These are phyloP conservation scores for Populus trichocarpa DNA, from an alignment of 441 rosid species.

Conservation along the genomic window DNA sequence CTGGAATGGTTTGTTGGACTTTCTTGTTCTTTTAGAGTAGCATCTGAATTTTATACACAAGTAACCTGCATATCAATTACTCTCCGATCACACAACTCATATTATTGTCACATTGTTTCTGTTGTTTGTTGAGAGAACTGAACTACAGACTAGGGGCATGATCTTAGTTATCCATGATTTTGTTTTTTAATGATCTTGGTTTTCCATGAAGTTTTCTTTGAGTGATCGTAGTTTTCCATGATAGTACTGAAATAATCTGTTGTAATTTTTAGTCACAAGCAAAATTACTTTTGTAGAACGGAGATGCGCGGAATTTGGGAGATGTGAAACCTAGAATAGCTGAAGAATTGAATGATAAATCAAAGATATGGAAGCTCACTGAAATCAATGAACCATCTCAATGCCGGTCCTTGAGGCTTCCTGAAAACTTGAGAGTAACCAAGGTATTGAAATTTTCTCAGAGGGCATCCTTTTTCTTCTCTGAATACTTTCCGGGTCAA, in stretches of 20 bases:
- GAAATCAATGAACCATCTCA: conserved; percentile 91
- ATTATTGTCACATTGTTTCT: not conserved
- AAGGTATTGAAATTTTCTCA: conserved; percentile 52
- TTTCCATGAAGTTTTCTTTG: not conserved
- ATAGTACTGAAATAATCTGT: not conserved
- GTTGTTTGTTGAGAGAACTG: not conserved
- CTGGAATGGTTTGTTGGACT: conserved; percentile 69
- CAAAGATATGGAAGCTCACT: conserved; percentile 96
- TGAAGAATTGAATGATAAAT: conserved; percentile 88
- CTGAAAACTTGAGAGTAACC: conserved; percentile 74
- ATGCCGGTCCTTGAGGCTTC: conserved; percentile 89
- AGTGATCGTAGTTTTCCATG: not conserved
- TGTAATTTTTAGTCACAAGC: conserved; percentile 19
- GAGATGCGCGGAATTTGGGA: conserved; percentile 77
- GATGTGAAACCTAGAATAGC: conserved; percentile 91
- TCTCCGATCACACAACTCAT: not conserved
- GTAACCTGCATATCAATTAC: not conserved
- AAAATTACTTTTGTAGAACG: conserved; percentile 52
- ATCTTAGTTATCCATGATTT: not conserved
- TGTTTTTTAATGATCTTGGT: not conserved
- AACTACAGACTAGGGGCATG: not conserved
- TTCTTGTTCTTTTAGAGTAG: conserved; percentile 7
- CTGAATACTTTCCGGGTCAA: not conserved
- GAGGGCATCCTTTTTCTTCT: not conserved
- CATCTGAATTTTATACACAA: not conserved